These are phyloP conservation scores for Podila epicladia DNA, from an alignment of 192 early-diverging fungal genomes.

Conservation along the genomic window DNA sequence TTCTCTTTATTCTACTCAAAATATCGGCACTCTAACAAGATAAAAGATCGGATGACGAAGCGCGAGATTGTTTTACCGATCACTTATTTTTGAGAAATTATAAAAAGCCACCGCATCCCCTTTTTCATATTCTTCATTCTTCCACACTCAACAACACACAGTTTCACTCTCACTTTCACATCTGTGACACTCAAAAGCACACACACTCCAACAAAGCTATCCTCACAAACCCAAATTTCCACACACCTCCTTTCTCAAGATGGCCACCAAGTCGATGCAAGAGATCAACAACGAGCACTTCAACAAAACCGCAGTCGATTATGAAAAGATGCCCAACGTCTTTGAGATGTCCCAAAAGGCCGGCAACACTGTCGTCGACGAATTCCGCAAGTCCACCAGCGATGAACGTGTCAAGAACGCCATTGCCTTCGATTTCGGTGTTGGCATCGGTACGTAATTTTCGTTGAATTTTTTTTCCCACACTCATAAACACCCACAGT, in stretches of 20 bases:
- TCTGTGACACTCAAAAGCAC: no score
- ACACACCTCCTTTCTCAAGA: not conserved
- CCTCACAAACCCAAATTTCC: no score
- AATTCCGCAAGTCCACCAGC: slow-evolving; percentile 10
- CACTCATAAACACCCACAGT: not conserved
- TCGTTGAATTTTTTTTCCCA: not conserved
- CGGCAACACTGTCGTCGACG: slow-evolving; percentile 10
- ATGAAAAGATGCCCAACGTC: slow-evolving; percentile 19
- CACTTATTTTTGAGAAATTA: no score
- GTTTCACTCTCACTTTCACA: no score
- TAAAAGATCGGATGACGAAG: no score
- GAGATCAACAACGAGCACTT: slow-evolving; percentile 33
- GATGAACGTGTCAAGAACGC: slow-evolving; percentile 24
- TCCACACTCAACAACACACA: no score
- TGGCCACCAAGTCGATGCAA: slow-evolving; percentile 9
- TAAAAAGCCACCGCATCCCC: no score
- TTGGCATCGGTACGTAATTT: slow-evolving; percentile 26
- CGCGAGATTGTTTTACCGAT: no score
- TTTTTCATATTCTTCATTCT: no score
- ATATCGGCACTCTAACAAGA: no score
- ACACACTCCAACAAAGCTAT: not conserved
- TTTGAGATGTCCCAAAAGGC: slow-evolving; percentile 15
- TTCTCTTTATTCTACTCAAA: no score
- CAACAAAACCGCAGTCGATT: slow-evolving; percentile 22
- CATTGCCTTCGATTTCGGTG: slow-evolving; percentile 36